A percentile compares a stretch with the other conserved stretches of the same genome.
phyloP scores from a whole-genome alignment of 139 green algal genomes.

The Deuterostichococcus epilithicus region DNA sequence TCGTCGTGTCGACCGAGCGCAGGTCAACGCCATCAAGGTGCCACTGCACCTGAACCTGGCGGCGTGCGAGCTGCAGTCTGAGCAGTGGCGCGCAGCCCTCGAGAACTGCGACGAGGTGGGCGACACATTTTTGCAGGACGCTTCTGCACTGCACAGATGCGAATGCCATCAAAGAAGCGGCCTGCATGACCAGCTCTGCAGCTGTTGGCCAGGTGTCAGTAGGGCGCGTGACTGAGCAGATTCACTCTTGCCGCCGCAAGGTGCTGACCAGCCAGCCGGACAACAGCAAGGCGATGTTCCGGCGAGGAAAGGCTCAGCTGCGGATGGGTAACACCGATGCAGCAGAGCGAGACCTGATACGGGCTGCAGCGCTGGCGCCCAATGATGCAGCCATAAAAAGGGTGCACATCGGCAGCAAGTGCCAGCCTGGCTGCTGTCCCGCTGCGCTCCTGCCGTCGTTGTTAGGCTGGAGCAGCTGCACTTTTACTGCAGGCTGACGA shows the following conservation, averaged over 20 bases:
- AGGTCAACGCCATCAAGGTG: conserved; percentile 41
- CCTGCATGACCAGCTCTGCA: conserved; percentile 44
- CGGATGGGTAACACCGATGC: conserved; percentile 51
- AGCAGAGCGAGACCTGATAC: conserved; percentile 54
- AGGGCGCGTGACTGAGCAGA: not conserved
- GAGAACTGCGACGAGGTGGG: conserved; percentile 34
- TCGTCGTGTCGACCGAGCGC: not conserved
- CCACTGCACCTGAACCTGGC: conserved; percentile 64
- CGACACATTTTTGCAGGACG: conserved; percentile 17
- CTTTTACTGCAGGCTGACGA: not conserved
- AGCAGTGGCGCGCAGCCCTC: conserved; percentile 48
- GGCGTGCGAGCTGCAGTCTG: conserved; percentile 54
- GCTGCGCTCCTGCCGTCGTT: too few relatives aligned
- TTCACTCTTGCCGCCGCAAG: not conserved
- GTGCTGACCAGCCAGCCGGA: conserved; percentile 7
- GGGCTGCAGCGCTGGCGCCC: conserved; percentile 24
- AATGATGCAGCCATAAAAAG: conserved; percentile 14
- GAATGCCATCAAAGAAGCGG: not conserved
- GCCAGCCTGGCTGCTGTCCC: too few relatives aligned
- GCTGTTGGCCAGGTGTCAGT: conserved; percentile 6
- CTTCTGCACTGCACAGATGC: not conserved
- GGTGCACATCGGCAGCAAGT: not conserved
- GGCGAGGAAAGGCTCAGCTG: conserved; percentile 50
- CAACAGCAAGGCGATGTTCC: conserved; percentile 63
- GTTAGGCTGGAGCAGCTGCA: too few relatives aligned